phyloP scores from a whole-genome alignment of 345 rosid species.

The Aquilaria sinensis region DNA sequence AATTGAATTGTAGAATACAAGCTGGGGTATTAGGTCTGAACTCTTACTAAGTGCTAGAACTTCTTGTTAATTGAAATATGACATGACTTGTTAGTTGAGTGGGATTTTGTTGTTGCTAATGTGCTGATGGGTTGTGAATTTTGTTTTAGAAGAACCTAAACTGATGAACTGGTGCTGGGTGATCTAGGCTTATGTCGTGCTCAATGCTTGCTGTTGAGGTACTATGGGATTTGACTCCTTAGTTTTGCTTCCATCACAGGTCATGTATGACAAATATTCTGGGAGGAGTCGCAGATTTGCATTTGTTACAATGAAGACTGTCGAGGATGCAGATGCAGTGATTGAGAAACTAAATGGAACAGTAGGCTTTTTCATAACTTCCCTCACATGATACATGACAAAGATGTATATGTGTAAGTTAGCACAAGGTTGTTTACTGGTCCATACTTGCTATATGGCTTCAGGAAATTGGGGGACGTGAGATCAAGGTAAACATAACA shows the following conservation, averaged over 20 bases:
- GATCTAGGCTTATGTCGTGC: too few relatives aligned
- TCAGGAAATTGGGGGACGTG: conserved; percentile 76
- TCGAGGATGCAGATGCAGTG: conserved; percentile 76
- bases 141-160: too few relatives aligned
- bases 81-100: too few relatives aligned
- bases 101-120: too few relatives aligned
- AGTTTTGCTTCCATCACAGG: conserved; percentile 26
- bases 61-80: too few relatives aligned
- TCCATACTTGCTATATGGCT: conserved; percentile 2
- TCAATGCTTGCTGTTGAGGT: too few relatives aligned
- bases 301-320: conserved; percentile 79
- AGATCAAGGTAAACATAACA: conserved; percentile 76
- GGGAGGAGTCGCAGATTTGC: conserved; percentile 82
- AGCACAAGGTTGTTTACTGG: background rate
- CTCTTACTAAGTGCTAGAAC: too few relatives aligned
- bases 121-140: too few relatives aligned
- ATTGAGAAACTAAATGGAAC: conserved; percentile 79
- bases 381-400: background rate
- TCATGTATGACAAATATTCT: conserved; percentile 79
- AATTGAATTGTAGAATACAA: too few relatives aligned
- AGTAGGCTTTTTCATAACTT: conserved; percentile 28
- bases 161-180: too few relatives aligned
- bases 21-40: too few relatives aligned
- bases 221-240: background rate
- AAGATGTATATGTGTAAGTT: background rate